Base-by-base conservation (phyloP, 495 filamentous ascomycete genomes). In the Ramalina intermedia region DNA sequence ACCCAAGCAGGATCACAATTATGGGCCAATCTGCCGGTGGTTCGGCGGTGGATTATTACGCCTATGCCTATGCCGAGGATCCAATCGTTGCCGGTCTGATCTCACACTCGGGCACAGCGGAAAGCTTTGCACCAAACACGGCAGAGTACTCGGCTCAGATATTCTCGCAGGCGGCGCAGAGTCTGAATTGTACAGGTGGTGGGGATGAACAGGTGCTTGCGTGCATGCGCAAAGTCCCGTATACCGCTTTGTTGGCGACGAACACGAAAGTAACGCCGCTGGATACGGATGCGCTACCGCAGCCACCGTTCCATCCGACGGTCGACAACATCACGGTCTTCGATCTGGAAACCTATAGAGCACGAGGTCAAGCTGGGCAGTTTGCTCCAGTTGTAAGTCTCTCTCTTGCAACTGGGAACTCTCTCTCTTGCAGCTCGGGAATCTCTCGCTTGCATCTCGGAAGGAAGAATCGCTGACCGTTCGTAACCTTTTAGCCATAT, bases 11-110 rank as follows among this genome's bases (percentile, higher is more conserved):
- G 50, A 78, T 81, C 46, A 66, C 64, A 1, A 64, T 80, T 37
- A 73, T 69, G 52, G 79, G 78, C 27, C 68, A 78, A 51, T 72
- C 66, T 37, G 71, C 75, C 13, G 64, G 63, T 12, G 63, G 65
- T 17, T 54, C 67, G 8, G 62, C 73, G 2, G 69, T 74, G 2
- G 75, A 75, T 48, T 50, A 56, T 13, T 60, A 55, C 26, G 37
- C 58, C 27, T 66, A 64, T 51, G 60, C 59, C n/a, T 58, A 50
- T 17, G 48, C 43, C 8, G 27, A 58, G 16, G 58, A 66, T 44
- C 63, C 60, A n/a, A 63, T 66, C 42, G 63, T 56, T 33, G 27
- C 56, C 50, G 55, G 46, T 4, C 41, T 55, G 20, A 61, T 63
- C 23, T 37, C 53, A 2, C 41, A 59, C 35, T 63, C 60, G 17